Evolutionary conservation across 1,284 basidiomycete species (phyloP), one percentile per base, ranked within the genome.

Genomic region (Ganoderma sinense): DNA sequence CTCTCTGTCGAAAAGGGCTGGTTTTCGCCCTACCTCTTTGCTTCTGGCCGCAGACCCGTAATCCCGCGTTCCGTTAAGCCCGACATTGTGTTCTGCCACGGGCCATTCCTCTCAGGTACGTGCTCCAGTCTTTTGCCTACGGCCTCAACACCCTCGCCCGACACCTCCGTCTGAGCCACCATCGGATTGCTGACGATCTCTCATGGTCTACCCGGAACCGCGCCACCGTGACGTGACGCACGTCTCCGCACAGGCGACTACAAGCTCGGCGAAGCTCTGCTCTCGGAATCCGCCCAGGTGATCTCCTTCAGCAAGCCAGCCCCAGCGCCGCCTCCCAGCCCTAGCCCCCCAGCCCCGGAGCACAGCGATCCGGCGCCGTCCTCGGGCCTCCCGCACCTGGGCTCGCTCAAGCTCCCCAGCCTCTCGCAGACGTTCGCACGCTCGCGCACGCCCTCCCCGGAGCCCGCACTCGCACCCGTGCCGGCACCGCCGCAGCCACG

Each of bases 21-120:
- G 89, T 89, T 91, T 78, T 88, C 85, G 31, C 88, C 90, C 0
- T 91, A 91, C 75, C 81, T 91, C 0, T 91, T 90, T 74, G 89
- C 89, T 4, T 90, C 88, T 69, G 84, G 84, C 10, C 83, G 88
- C 20, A 78, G 88, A 65, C 89, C 89, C 2, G 83, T 87, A 73
- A 91, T 89, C 68, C 89, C 87, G 0, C 83, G 90, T 48, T 84
- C 84, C 16, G 87, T 91, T 84, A 89, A 85, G 76, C 89, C 90
- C 33, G 90, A 91, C 77, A 79, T 91, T 10, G 79, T 90, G n/a
- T 91, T 91, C 75, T 90, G 87, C 72, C 88, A 91, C 76, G 88
- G 88, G 1, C 89, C 89, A 5, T 91, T 91, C 80, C 80, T 90
- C 43, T 79, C 80, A 76, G 88, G 88, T 86, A 65, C 68, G 78